Conservation (phyloP, 75 land plant species). For the Cunninghamia lanceolata region DNA sequence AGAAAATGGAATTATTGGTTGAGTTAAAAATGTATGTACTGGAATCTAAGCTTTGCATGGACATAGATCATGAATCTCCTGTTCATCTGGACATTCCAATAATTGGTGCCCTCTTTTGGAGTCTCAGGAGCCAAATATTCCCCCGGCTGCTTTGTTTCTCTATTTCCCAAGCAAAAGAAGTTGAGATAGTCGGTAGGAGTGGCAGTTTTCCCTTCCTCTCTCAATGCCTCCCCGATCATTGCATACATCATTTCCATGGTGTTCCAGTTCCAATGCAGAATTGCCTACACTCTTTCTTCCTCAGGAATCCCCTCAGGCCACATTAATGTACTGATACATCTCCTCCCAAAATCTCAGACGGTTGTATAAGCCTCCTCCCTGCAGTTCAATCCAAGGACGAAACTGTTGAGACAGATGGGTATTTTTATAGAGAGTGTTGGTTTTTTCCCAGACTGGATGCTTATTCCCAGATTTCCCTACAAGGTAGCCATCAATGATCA, state of each 20-base stretch:
- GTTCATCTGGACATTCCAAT: slow-evolving; percentile 60
- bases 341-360: slow-evolving; percentile 76
- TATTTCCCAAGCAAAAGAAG: slow-evolving; percentile 87
- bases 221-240: slow-evolving; percentile 51
- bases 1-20: neutral
- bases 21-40: slow-evolving; percentile 25
- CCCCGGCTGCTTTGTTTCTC: slow-evolving; percentile 35
- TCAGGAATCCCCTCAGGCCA: slow-evolving; percentile 93
- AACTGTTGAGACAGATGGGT: slow-evolving; percentile 40
- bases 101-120: slow-evolving; percentile 41
- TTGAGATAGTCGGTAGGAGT: slow-evolving; percentile 67
- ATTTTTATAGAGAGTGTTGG: slow-evolving; percentile 58
- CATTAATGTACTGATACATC: slow-evolving; percentile 68
- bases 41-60: slow-evolving; percentile 83
- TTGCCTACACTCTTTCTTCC: slow-evolving; percentile 65
- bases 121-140: slow-evolving; percentile 55
- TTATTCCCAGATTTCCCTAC: no score
- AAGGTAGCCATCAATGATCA: no score
- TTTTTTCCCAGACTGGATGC: no score
- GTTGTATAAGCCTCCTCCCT: neutral
- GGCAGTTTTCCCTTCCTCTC: slow-evolving; percentile 18
- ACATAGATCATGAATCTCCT: slow-evolving; percentile 89
- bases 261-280: slow-evolving; percentile 77
- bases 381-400: slow-evolving; percentile 26
- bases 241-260: slow-evolving; percentile 84